Evolutionary conservation across 495 filamentous ascomycete genomes (phyloP), one percentile per base, ranked within the genome.

Genomic region (Penicillium salamii): DNA sequence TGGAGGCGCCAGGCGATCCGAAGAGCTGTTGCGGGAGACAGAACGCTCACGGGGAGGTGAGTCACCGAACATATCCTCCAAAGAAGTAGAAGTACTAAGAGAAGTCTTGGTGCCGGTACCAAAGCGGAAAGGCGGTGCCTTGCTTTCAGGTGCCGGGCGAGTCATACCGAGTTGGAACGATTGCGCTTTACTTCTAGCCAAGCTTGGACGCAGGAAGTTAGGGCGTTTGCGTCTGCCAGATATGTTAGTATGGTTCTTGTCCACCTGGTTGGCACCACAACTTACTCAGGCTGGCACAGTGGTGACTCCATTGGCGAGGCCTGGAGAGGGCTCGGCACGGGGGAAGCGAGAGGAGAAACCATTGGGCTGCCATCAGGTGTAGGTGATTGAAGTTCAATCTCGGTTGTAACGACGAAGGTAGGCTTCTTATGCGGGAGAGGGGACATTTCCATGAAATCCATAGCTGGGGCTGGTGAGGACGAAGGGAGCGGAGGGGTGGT

Each of bases 391-490:
- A 87, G 65, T 48, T 86, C 82, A 20, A 89, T 67, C 50, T 86
- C 76, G 5, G 74, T 71, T 11, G 68, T 62, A 38, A 74, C 59
- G 29, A 70, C 65, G 58, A 84, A 90, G 8, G 88, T 77, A 18
- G 80, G 77, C 72, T 97, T 98, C 72, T 97, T 98, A 67, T 96
- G 92, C 11, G 91, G 93, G 32, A 97, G 69, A 11, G 93, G 93
- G 17, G 91, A 96, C 70, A 96, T 85, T 57, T 97, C 95, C 91
- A 97, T 97, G 29, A 77, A 73, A 53, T 97, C 91, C 52, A 81
- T 74, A n/a, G 70, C 74, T n/a, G 78, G 72, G 12, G 77, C 78
- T 9, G 92, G 91, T 6, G 93, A 97, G 9, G 92, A 95, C 2
- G 84, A 80, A 33, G 85, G 86, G 14, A 91, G 75, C 9, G 89